These are phyloP conservation scores for Candida nemodendra DNA, from an alignment of 805 yeast genomes.

Conservation along the genomic window DNA sequence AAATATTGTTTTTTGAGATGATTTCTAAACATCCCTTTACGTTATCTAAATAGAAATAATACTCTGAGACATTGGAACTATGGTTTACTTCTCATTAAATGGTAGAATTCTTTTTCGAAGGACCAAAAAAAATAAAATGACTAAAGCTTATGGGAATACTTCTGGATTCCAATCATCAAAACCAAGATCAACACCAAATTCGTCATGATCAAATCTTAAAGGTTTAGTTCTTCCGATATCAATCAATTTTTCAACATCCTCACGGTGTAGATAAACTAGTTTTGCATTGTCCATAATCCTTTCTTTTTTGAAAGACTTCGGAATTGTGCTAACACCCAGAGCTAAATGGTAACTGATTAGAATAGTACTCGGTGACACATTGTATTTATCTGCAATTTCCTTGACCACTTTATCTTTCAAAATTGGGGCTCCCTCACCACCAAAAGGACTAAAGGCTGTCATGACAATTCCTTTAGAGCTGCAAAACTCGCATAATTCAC, in stretches of 20 bases:
- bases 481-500: constrained; percentile 31
- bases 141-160: neutral
- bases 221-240: constrained; percentile 11
- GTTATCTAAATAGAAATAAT: too few species aligned
- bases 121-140: too few species aligned
- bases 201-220: constrained; percentile 3
- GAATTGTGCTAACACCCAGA: constrained; percentile 35
- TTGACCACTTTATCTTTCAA: constrained; percentile 32
- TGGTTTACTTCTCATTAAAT: too few species aligned
- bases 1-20: too few species aligned
- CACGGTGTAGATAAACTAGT: constrained; percentile 35
- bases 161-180: constrained; percentile 3
- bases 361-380: constrained; percentile 49
- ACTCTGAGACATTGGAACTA: too few species aligned
- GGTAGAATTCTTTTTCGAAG: too few species aligned
- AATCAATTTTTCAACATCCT: constrained; percentile 29
- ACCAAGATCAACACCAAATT: constrained; percentile 5
- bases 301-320: constrained; percentile 39
- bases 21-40: too few species aligned
- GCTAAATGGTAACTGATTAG: constrained; percentile 37
- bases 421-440: constrained; percentile 41
- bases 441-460: constrained; percentile 44
- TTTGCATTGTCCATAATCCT: constrained; percentile 35
- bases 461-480: constrained; percentile 31
- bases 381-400: constrained; percentile 53